Evolutionary conservation across 108 stramenopile genomes (phyloP).

Genomic region (Thalassiosira profunda): DNA sequence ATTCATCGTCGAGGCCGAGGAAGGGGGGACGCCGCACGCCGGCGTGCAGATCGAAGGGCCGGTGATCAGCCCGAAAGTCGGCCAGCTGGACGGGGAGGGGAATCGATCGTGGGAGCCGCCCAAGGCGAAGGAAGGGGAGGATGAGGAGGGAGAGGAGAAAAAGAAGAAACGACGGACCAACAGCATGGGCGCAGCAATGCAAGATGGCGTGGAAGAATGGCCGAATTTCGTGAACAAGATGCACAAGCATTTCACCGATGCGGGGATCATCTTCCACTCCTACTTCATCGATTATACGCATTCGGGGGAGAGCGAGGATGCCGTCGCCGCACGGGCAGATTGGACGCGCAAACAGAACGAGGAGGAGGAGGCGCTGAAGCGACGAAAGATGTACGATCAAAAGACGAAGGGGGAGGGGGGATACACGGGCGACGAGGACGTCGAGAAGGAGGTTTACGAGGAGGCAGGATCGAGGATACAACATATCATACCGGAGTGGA

Average conservation of each 20-base stretch:
- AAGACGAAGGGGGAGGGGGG: neutral
- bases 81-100: too few species aligned
- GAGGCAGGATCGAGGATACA: neutral
- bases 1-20: constrained; percentile 33
- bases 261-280: too few species aligned
- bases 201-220: constrained; percentile 8
- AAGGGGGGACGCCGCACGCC: neutral
- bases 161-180: neutral
- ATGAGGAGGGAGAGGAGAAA: neutral
- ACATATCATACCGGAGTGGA: neutral
- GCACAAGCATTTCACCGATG: too few species aligned
- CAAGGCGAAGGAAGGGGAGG: neutral
- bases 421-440: neutral
- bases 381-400: neutral
- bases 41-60: constrained; percentile 35
- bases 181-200: neutral
- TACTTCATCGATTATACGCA: constrained; percentile 49
- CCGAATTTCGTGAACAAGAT: too few species aligned
- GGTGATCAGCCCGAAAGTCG: constrained; percentile 6
- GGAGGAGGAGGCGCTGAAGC: neutral
- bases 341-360: neutral
- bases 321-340: neutral
- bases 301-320: constrained; percentile 40
- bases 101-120: too few species aligned
- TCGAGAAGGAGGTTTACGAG: neutral